Base-by-base conservation (phyloP, 305 asterid species). In the Solanum aculeatissimum region DNA sequence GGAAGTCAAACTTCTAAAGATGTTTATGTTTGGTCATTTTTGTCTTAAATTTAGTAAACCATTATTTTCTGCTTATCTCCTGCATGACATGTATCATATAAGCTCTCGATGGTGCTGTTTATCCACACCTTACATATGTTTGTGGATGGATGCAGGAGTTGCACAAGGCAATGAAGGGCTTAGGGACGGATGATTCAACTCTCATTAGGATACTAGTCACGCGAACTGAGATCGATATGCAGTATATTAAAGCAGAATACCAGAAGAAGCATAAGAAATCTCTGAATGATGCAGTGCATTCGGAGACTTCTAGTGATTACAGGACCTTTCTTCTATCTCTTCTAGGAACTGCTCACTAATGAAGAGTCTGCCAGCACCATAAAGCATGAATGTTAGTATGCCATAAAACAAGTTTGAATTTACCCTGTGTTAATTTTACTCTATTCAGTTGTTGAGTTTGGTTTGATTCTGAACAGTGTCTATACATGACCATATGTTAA, bases 191-290 rank as follows among this genome's bases (percentile, higher is more conserved):
- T 27, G 99, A 96, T 54, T 25, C 95, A 3, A 88, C 95, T 19
- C 94, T 96, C 42, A 90, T 69, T 49, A 89, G 99, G 83, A 86
- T 92, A 47, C 88, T 96, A 72, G 97, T 92, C 75, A 95, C 99
- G 0, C 91, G 99, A 84, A 87, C 98, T 8, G 99, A 96, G 91
- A 93, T 96, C 5, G 99, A 96, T 81, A 86, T 93, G 97, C 97
- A 93, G 81, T 95, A 92, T 65, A 91, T 95, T 85, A 95, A 93
- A 91, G 95, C 92, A 47, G 98, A 93, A 86, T 96, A 96, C 90
- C 91, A 90, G 27, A 93, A 88, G 91, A 92, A 93, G 78, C 86
- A 93, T 62, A 88, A 95, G 47, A 96, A 92, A 87, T 84, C 97
- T 19, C 89, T 96, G 68, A 85, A 88, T n/a, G 98, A 95, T 84